Evolutionary conservation across 2,329 filamentous ascomycete genomes (phyloP).

Genomic region (Sclerotinia spermophila): DNA sequence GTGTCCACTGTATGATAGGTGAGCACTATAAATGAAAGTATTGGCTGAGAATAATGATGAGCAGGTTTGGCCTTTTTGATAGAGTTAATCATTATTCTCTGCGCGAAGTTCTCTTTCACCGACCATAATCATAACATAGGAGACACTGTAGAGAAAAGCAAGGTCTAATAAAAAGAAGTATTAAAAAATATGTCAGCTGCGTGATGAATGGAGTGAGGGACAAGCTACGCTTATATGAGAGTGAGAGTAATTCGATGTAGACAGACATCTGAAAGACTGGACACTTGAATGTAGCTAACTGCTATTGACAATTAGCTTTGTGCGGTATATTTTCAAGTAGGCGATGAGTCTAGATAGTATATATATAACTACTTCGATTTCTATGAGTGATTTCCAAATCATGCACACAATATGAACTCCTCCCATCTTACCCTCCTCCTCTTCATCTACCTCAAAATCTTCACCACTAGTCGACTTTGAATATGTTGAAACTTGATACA

Average conservation of each 20-base stretch:
- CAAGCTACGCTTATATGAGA: background rate
- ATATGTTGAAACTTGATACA: background rate
- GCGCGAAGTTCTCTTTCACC: too few relatives aligned
- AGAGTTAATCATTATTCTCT: background rate
- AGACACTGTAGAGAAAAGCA: background rate
- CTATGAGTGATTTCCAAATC: background rate
- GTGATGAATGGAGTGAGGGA: background rate
- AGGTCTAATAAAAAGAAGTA: background rate
- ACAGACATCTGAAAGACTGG: too few relatives aligned
- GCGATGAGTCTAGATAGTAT: too few relatives aligned
- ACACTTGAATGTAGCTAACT: background rate
- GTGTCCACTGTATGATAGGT: background rate
- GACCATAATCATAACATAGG: rapidly evolving
- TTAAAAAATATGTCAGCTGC: background rate
- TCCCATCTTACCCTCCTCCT: background rate
- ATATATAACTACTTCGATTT: background rate
- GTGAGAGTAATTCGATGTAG: background rate
- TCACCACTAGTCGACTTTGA: background rate
- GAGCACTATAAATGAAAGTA: background rate
- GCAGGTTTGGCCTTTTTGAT: background rate
- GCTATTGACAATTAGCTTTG: too few relatives aligned
- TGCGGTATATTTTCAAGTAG: too few relatives aligned
- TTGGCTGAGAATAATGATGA: background rate
- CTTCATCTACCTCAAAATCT: background rate
- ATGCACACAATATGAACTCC: background rate